These are phyloP conservation scores for Phytophthora palmivora DNA, from an alignment of 352 stramenopile genomes.

Conservation along the genomic window DNA sequence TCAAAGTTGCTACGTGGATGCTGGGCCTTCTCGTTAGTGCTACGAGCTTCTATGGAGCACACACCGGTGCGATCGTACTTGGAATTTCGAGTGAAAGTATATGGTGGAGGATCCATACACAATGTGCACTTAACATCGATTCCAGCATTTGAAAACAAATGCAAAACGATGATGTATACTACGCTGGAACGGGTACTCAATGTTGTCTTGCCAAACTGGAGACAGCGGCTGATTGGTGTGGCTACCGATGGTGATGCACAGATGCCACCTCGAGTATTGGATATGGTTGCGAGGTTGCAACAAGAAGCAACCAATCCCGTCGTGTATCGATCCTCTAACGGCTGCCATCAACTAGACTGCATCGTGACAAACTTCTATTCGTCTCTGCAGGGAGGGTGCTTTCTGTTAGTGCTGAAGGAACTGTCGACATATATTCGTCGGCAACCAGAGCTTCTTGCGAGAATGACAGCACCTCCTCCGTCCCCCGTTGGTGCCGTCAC, in stretches of 20 bases:
- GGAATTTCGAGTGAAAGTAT: slow-evolving; percentile 56
- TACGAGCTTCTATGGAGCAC: slow-evolving; percentile 40
- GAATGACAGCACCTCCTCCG: slow-evolving; percentile 28
- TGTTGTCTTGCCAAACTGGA: slow-evolving; percentile 50
- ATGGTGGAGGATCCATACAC: slow-evolving; percentile 33
- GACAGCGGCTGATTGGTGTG: slow-evolving; percentile 42
- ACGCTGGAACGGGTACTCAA: slow-evolving; percentile 42
- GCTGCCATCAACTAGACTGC: slow-evolving; percentile 42
- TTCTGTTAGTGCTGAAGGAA: slow-evolving; percentile 42
- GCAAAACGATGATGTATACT: slow-evolving; percentile 37
- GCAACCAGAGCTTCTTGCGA: slow-evolving; percentile 39
- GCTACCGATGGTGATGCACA: slow-evolving; percentile 45
- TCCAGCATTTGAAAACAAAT: slow-evolving; percentile 44
- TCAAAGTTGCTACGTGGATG: slow-evolving; percentile 42
- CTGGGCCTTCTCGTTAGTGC: slow-evolving; percentile 60
- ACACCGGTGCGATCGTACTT: slow-evolving; percentile 44
- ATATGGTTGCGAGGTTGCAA: slow-evolving; percentile 41
- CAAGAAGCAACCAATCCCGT: slow-evolving; percentile 28
- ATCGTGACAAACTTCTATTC: slow-evolving; percentile 54
- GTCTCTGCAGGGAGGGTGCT: slow-evolving; percentile 50
- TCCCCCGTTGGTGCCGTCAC: neutral
- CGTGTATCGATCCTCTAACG: slow-evolving; percentile 43
- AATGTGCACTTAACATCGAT: slow-evolving; percentile 56
- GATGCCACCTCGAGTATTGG: slow-evolving; percentile 31
- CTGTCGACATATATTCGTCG: slow-evolving; percentile 41